Evolutionary conservation across 2,329 filamentous ascomycete species (phyloP).

Genomic region (Fusarium robinianum): DNA sequence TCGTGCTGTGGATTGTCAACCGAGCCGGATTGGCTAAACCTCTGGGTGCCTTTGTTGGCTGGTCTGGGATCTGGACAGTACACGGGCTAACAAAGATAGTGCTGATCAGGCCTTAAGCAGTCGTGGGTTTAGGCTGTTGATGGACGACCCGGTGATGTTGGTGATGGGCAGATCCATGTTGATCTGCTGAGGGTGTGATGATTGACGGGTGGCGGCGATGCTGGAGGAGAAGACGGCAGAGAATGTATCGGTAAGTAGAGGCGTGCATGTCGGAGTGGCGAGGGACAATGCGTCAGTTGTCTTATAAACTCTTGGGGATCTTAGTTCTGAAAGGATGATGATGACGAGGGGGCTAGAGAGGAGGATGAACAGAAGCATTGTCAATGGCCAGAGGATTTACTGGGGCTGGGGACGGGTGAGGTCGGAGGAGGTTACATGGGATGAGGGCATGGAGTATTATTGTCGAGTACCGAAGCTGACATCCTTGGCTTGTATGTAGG

Average conservation of each 20-base stretch:
- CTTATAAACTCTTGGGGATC: slow-evolving; percentile 53
- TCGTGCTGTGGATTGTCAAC: no score
- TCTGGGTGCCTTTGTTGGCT: no score
- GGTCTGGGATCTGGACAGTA: no score
- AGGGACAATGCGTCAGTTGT: slow-evolving; percentile 54
- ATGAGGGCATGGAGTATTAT: no score
- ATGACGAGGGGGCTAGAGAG: slow-evolving; percentile 43
- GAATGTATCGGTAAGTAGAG: neutral
- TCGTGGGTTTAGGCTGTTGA: slow-evolving; percentile 46
- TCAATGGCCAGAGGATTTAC: no score
- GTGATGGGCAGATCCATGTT: slow-evolving; percentile 52
- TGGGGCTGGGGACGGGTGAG: no score
- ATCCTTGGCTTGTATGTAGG: no score
- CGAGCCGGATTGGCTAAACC: no score
- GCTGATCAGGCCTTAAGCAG: slow-evolving; percentile 30
- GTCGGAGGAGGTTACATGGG: no score
- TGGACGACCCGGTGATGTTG: slow-evolving; percentile 48
- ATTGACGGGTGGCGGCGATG: slow-evolving; percentile 48
- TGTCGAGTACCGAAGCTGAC: no score
- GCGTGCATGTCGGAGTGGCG: slow-evolving; percentile 45
- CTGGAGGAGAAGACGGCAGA: slow-evolving; percentile 38
- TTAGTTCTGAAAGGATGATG: slow-evolving; percentile 44
- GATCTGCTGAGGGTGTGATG: slow-evolving; percentile 49
- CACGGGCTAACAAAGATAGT: no score
- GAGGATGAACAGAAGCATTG: neutral